Evolutionary conservation across 2,329 filamentous ascomycete species (phyloP).

Genomic region (Fusarium anguioides): DNA sequence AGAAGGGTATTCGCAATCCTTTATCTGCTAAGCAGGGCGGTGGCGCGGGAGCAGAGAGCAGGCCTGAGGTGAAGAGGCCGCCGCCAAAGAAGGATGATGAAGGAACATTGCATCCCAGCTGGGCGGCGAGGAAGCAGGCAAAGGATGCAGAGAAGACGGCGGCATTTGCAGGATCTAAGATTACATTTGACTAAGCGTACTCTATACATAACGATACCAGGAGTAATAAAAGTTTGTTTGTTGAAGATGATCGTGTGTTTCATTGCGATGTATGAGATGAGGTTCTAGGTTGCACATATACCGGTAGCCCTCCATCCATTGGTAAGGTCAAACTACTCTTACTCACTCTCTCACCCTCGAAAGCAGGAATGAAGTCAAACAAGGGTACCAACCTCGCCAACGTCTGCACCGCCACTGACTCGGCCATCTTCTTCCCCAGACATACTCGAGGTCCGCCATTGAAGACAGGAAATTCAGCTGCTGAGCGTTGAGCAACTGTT

Average conservation of each 20-base stretch:
- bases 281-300: constrained; percentile 28
- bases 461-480: constrained; percentile 72
- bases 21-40: constrained; percentile 36
- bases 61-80: constrained; percentile 27
- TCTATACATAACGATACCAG: constrained; percentile 35
- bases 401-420: constrained; percentile 67
- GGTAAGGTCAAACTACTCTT: constrained; percentile 72
- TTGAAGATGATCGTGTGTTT: not conserved
- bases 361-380: constrained; percentile 63
- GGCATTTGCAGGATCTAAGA: constrained; percentile 67
- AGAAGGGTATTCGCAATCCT: constrained; percentile 59
- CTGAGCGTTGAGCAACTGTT: constrained; percentile 55
- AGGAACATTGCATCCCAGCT: constrained; percentile 70
- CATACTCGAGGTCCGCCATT: constrained; percentile 72
- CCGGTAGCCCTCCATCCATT: constrained; percentile 70
- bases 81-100: constrained; percentile 59
- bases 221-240: constrained; percentile 32
- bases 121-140: constrained; percentile 71
- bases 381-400: constrained; percentile 60
- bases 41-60: not conserved
- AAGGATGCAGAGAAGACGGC: constrained; percentile 66
- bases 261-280: not conserved
- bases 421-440: constrained; percentile 73
- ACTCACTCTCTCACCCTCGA: constrained; percentile 62
- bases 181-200: constrained; percentile 63